These are phyloP conservation scores for Pichia cephalocereana DNA, from an alignment of 805 yeast species.

Conservation along the genomic window DNA sequence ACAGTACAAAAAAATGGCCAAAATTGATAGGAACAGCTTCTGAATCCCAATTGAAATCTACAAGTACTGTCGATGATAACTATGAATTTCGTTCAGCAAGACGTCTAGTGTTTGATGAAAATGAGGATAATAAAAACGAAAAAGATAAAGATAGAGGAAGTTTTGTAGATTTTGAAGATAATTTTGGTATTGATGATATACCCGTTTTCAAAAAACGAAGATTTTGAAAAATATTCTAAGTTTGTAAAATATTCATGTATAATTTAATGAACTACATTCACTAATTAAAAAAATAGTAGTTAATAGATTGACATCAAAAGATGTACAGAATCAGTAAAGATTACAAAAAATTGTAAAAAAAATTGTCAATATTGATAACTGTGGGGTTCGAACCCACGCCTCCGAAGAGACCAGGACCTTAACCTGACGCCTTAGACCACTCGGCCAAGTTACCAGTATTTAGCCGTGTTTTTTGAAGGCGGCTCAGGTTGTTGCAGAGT, in stretches of 20 bases:
- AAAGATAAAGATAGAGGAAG: background rate
- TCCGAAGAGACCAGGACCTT: constrained; percentile 72
- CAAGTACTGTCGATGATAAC: background rate
- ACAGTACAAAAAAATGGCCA: constrained; percentile 36
- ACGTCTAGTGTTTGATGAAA: background rate
- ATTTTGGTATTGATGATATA: constrained; percentile 5
- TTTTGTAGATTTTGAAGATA: constrained; percentile 3
- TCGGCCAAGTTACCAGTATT: constrained; percentile 22
- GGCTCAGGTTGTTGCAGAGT: too few relatives aligned
- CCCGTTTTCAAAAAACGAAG: constrained; percentile 6
- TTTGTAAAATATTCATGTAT: too few relatives aligned
- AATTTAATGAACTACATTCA: too few relatives aligned
- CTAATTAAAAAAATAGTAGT: too few relatives aligned
- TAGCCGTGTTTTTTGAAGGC: too few relatives aligned
- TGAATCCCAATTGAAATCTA: constrained; percentile 25
- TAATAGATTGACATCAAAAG: too few relatives aligned
- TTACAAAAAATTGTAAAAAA: too few relatives aligned
- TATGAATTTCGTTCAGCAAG: background rate
- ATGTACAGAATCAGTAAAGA: too few relatives aligned
- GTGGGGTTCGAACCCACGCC: constrained; percentile 87
- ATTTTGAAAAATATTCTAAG: background rate
- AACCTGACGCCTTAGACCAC: constrained; percentile 35
- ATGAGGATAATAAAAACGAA: background rate
- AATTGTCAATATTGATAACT: constrained; percentile 19
- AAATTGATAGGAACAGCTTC: constrained; percentile 36